Base-by-base conservation (phyloP, 257 asterid species). In the Rehmannia glutinosa region DNA sequence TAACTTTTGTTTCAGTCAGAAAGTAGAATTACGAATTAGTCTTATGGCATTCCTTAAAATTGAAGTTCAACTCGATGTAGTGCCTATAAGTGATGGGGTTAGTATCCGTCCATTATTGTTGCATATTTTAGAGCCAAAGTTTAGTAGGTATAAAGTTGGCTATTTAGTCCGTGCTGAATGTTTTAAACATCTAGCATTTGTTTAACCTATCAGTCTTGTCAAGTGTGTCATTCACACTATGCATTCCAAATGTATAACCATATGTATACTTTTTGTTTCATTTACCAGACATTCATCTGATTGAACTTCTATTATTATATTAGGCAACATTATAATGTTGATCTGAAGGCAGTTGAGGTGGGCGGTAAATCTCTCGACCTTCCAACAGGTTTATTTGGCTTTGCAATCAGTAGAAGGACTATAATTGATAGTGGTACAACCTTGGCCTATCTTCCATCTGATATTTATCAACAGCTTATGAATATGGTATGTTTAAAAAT, bases 371-470 rank as follows among this genome's bases (percentile, higher is more conserved):
- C 50, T 66, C 43, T 87, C 35, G 69, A 74, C 68, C 68, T 87
- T 73, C 83, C 84, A 8, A 19, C 68, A 21, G 66, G 71, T 62
- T 65, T 71, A n/a, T 75, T 75, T 75, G 89, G 81, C 27, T 13
- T 64, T 13, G 80, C 71, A 27, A 15, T 83, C n/a, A 59, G 62
- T 25, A 68, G 75, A 68, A 73, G 70, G 55, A 76, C 85, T 55
- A 79, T 84, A 56, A 78, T 87, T 43, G 95, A 87, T 74, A 84
- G 91, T 55, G 91, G 95, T 61, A 81, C 91, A 56, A 87, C 95
- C 68, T 77, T 87, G 75, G 84, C 95, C 59, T 87, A 84, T 74
- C 86, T 87, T 70, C 82, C 95, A 16, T 35, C 80, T 1, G 65
- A 71, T 53, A 25, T 82, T 49, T 87, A 84, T 64, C 66, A 69